A percentile compares a stretch with the other conserved stretches of the same genome.
Conservation (phyloP, 2,329 filamentous ascomycete species). For the Capronia epimyces region DNA sequence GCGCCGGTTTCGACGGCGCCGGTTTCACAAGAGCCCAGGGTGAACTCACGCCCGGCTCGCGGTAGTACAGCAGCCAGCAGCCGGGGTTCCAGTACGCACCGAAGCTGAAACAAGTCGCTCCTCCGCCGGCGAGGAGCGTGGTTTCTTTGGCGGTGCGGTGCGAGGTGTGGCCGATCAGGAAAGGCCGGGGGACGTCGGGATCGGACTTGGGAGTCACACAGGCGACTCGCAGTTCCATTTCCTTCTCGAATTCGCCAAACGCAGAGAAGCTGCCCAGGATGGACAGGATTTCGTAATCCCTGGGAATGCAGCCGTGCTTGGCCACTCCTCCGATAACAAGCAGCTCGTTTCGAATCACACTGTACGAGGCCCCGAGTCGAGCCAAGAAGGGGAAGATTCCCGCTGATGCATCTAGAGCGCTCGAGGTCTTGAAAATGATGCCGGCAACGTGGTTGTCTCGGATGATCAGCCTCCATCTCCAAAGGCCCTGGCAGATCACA, state of each 20-base stretch:
- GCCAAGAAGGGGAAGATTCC: conserved; percentile 33
- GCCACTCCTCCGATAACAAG: conserved; percentile 52
- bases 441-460: conserved; percentile 35
- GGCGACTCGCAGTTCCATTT: conserved; percentile 29
- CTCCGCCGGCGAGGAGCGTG: conserved; percentile 67
- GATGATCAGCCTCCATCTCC: conserved; percentile 57
- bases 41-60: conserved; percentile 29
- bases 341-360: conserved; percentile 42
- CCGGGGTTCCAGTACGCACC: conserved; percentile 76
- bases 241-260: conserved; percentile 25
- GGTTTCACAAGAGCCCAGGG: conserved; percentile 33
- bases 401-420: conserved; percentile 25
- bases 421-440: conserved; percentile 26
- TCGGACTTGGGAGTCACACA: conserved; percentile 29
- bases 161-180: conserved; percentile 65
- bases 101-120: conserved; percentile 85
- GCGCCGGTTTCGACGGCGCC: conserved; percentile 12
- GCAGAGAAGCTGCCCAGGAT: conserved; percentile 31
- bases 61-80: conserved; percentile 45
- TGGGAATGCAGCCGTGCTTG: conserved; percentile 34
- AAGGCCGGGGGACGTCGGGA: conserved; percentile 49
- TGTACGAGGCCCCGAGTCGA: conserved; percentile 50
- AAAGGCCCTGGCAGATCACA: conserved; percentile 56
- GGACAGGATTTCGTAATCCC: conserved; percentile 51
- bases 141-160: conserved; percentile 44